These are phyloP conservation scores for Pichia sp. DNA, from an alignment of 1,139 yeast species.

Conservation along the genomic window DNA sequence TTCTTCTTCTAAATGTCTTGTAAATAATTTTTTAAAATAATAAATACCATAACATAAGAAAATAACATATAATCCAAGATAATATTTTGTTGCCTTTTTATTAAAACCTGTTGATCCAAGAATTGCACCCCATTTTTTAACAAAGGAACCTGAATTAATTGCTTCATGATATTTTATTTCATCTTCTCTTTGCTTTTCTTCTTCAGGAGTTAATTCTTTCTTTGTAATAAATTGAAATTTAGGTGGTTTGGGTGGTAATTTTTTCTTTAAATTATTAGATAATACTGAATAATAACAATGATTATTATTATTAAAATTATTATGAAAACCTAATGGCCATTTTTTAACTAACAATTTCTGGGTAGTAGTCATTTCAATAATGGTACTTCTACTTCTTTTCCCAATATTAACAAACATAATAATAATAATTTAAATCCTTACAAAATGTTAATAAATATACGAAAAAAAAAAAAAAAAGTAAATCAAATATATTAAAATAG, in stretches of 20 bases:
- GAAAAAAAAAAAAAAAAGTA: too few relatives aligned
- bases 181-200: slow-evolving; percentile 25
- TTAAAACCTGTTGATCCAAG: slow-evolving; percentile 39
- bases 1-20: slow-evolving; percentile 59
- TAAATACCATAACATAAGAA: slow-evolving; percentile 55
- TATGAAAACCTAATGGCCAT: too few relatives aligned
- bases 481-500: too few relatives aligned
- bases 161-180: slow-evolving; percentile 27
- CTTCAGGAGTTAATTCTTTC: slow-evolving; percentile 26
- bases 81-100: slow-evolving; percentile 45
- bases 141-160: slow-evolving; percentile 27
- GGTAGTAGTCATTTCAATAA: too few relatives aligned
- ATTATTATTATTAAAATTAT: too few relatives aligned
- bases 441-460: too few relatives aligned
- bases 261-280: neutral
- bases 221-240: slow-evolving; percentile 23
- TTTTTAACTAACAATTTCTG: too few relatives aligned
- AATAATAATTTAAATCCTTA: too few relatives aligned
- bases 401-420: too few relatives aligned
- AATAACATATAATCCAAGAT: slow-evolving; percentile 51
- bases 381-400: too few relatives aligned
- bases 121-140: slow-evolving; percentile 40
- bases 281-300: too few relatives aligned
- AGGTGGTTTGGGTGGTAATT: slow-evolving; percentile 16
- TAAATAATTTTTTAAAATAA: slow-evolving; percentile 61